Evolutionary conservation across 805 yeast genomes (phyloP), one percentile per base, ranked within the genome.

Genomic region (Saccharomycopsis oosterbeekiorum): DNA sequence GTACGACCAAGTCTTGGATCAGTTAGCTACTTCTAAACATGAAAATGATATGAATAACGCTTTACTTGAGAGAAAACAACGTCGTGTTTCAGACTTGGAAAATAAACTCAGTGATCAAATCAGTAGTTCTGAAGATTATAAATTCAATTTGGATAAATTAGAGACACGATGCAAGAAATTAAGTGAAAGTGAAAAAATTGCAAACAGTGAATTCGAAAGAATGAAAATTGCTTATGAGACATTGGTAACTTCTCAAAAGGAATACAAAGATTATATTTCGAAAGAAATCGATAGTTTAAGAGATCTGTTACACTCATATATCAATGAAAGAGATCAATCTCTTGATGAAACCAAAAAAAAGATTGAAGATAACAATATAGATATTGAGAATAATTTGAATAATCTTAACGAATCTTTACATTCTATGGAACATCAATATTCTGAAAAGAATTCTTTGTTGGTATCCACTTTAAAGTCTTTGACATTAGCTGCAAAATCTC

Each of bases 21-120:
- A 84, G 70, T 71, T 85, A 63, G 83, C 89, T 37, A 84, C 84
- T 65, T 76, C 87, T 43, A 86, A 86, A 70, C 92, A 87, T 70
- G 93, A 89, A 68, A 85, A 85, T 67, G 91, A 88, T 65, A 85
- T 85, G 75, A 76, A 86, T 53, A 85, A 81, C 67, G 83, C 90
- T 0, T 73, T 88, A 64, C 73, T 89, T 62, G 82, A 80, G 64
- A 75, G 96, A 59, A 87, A 88, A 67, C 90, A 87, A 67, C 77
- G 92, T 58, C 76, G 89, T 59, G 80, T 88, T 29, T 68, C 75
- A 37, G 93, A 86, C 65, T 73, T 88, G 67, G 96, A 89, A 70
- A 75, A 73, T 50, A 83, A 82, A 65, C 71, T 80, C 61, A 77
- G 77, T 59, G 83, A 80, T 24, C 67, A 80, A n/a, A 67, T 74